These are phyloP conservation scores for Gamsiella multidivaricata DNA, from an alignment of 192 early-diverging fungal species.

Conservation along the genomic window DNA sequence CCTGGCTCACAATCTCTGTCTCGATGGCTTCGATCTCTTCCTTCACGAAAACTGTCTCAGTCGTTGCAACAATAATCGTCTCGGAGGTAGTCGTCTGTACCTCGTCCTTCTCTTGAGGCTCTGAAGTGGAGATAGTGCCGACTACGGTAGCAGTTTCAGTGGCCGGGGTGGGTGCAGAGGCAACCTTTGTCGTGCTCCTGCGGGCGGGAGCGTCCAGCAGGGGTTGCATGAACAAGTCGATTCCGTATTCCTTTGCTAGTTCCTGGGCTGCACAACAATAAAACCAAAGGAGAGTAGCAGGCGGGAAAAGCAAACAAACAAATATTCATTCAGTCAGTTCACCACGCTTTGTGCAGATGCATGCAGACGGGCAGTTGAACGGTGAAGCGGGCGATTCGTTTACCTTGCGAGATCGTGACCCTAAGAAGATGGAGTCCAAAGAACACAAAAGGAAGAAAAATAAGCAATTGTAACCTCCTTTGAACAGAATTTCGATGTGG, in stretches of 20 bases:
- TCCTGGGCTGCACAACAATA: slow-evolving; percentile 13
- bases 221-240: slow-evolving; percentile 28
- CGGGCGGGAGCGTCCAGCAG: slow-evolving; percentile 27
- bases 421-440: not conserved
- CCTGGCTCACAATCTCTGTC: not conserved
- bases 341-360: not conserved
- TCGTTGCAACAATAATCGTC: not conserved
- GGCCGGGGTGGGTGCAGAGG: slow-evolving; percentile 1
- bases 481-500: not conserved
- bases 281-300: no score
- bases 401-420: slow-evolving; percentile 25
- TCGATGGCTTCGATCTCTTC: slow-evolving; percentile 3
- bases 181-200: slow-evolving; percentile 19
- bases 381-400: not conserved
- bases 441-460: not conserved
- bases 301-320: not conserved
- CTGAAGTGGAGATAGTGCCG: slow-evolving; percentile 3
- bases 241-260: slow-evolving; percentile 30
- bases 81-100: not conserved
- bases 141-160: not conserved
- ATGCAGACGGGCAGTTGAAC: not conserved
- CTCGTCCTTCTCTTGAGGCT: slow-evolving; percentile 9
- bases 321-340: not conserved
- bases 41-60: not conserved
- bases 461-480: not conserved